phyloP scores from a whole-genome alignment of 495 filamentous ascomycete genomes.

The Penicillium subrubescens region DNA sequence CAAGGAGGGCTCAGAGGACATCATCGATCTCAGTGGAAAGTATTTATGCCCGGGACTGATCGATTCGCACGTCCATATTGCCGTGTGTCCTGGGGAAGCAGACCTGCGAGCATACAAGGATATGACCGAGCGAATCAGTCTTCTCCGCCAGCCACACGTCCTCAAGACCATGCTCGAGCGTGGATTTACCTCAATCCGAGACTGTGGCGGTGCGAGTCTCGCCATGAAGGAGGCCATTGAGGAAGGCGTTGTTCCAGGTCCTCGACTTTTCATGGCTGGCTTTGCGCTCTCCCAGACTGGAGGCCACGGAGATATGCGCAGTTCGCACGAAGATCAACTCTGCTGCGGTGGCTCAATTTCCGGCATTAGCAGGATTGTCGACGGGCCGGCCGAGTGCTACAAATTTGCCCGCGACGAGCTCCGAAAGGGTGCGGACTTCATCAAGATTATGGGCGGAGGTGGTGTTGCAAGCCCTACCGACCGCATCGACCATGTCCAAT shows the following conservation, averaged over 20 bases:
- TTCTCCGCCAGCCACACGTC: conserved; percentile 20
- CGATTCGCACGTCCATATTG: conserved; percentile 61
- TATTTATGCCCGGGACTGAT: conserved; percentile 59
- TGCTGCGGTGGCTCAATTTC: conserved; percentile 42
- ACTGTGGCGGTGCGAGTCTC: conserved; percentile 52
- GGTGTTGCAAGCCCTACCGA: conserved; percentile 56
- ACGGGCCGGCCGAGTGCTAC: conserved; percentile 53
- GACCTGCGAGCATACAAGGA: conserved; percentile 26
- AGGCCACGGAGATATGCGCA: conserved; percentile 53
- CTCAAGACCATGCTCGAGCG: conserved; percentile 48
- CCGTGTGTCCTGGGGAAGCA: conserved; percentile 45
- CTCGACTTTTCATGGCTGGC: conserved; percentile 49
- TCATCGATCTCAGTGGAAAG: conserved; percentile 45
- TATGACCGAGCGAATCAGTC: conserved; percentile 21
- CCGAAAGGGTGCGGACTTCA: conserved; percentile 53
- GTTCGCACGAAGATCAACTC: conserved; percentile 28
- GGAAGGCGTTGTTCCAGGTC: conserved; percentile 48
- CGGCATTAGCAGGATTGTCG: conserved; percentile 42
- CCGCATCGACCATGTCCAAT: conserved; percentile 51
- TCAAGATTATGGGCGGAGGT: conserved; percentile 60
- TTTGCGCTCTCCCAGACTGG: conserved; percentile 53
- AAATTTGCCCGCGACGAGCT: conserved; percentile 52
- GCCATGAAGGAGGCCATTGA: conserved; percentile 52
- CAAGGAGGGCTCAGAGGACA: background rate
- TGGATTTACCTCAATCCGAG: conserved; percentile 56